phyloP scores from a whole-genome alignment of 768 basidiomycete genomes.

The Hypsizygus marmoreus region DNA sequence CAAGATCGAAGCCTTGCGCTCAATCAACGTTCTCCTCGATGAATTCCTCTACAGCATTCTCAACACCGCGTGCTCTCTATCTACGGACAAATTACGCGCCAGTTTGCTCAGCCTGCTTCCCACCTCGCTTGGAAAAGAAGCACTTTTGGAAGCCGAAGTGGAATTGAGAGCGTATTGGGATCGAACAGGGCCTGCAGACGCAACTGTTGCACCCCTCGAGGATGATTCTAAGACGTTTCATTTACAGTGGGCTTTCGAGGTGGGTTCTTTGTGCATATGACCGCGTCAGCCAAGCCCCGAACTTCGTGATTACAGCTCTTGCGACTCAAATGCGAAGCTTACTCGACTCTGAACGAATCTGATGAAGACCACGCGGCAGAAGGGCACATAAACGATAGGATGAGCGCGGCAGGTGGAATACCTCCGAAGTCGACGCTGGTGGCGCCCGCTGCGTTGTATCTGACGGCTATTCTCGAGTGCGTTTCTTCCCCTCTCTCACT shows the following conservation, averaged over 20 bases:
- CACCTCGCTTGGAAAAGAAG: slow-evolving; percentile 86
- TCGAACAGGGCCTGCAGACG: slow-evolving; percentile 48
- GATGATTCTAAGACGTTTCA: slow-evolving; percentile 63
- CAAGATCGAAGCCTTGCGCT: slow-evolving; percentile 71
- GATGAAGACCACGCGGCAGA: slow-evolving; percentile 76
- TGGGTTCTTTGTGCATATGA: slow-evolving; percentile 31
- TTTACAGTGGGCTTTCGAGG: slow-evolving; percentile 77
- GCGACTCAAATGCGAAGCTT: slow-evolving; percentile 85
- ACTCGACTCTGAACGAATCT: slow-evolving; percentile 80
- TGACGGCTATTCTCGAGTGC: slow-evolving; percentile 92
- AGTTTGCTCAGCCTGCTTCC: slow-evolving; percentile 74
- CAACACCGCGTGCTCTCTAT: slow-evolving; percentile 62
- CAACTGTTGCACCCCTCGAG: slow-evolving; percentile 34
- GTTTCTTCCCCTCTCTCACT: slow-evolving; percentile 35
- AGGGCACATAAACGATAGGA: slow-evolving; percentile 60
- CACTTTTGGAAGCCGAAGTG: slow-evolving; percentile 89
- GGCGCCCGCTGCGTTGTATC: slow-evolving; percentile 83
- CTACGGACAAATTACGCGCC: slow-evolving; percentile 72
- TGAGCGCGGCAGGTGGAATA: slow-evolving; percentile 50
- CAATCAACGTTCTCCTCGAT: slow-evolving; percentile 82
- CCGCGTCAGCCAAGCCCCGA: slow-evolving; percentile 6
- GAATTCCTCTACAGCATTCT: slow-evolving; percentile 81
- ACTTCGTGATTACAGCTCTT: slow-evolving; percentile 52
- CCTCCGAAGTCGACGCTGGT: slow-evolving; percentile 59
- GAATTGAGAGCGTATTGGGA: slow-evolving; percentile 91